Evolutionary conservation across 2,329 filamentous ascomycete species (phyloP).

Genomic region (Didymella pinodella): DNA sequence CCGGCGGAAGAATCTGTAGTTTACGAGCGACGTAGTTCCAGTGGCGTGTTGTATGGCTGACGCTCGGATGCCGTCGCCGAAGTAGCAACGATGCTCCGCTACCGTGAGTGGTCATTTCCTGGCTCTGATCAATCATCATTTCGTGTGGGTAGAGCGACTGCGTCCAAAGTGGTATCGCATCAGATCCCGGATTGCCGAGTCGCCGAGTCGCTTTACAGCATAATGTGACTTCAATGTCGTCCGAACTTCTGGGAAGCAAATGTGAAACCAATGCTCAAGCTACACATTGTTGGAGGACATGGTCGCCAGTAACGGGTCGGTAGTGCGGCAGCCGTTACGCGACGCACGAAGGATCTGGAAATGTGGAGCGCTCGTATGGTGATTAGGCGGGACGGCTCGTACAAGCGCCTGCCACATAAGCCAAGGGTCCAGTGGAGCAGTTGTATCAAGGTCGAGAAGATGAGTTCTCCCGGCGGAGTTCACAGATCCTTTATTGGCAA

Average conservation of each 20-base stretch:
- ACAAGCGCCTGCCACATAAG: not conserved
- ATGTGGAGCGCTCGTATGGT: slow-evolving; percentile 7
- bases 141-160: not conserved
- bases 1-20: slow-evolving; percentile 4
- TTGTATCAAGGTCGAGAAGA: not conserved
- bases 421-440: not conserved
- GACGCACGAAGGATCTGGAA: slow-evolving; percentile 10
- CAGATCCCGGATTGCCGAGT: not conserved
- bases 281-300: not conserved
- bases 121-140: not conserved
- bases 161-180: not conserved
- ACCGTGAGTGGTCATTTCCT: not conserved
- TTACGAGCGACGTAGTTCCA: slow-evolving; percentile 2
- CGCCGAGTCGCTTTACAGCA: not conserved
- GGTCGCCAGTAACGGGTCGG: not conserved
- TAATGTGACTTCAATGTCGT: not conserved
- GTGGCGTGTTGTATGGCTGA: slow-evolving; percentile 6
- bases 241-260: not conserved
- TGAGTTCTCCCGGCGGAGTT: too few species aligned
- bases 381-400: slow-evolving; percentile 10
- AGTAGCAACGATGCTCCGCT: not conserved
- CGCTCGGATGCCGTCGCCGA: not conserved
- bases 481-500: too few species aligned
- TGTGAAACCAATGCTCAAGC: not conserved
- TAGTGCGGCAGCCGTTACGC: slow-evolving; percentile 5